Base-by-base conservation (phyloP, 2,329 filamentous ascomycete genomes). In the Fusarium sp. region DNA sequence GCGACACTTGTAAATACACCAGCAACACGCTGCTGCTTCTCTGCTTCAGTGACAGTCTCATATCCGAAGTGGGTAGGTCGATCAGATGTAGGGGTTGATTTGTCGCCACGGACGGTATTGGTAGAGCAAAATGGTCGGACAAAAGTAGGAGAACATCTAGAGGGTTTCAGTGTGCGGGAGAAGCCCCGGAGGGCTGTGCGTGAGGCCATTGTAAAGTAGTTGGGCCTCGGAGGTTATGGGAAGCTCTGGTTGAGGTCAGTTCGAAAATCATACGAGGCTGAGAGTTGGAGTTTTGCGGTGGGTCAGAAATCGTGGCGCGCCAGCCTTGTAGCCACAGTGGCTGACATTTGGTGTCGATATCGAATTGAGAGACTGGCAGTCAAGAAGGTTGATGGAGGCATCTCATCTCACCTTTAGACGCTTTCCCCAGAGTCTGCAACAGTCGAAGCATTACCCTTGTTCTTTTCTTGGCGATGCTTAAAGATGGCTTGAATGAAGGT, bases 1-100 rank as follows among this genome's bases (percentile, higher is more conserved):
- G 96, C 96, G 45, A 99, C 96, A 75, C 93, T 98, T 83, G 94
- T 96, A 86, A 99, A 99, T 66, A 99, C 96, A 47, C 90, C 91
- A 68, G 93, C 93, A 45, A 98, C 95, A 87, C 85, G 82, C 75
- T 87, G 79, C 50, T 84, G 85, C 84, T 98, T 98, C 82, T 96
- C 87, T 15, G 90, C 87, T 81, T 97, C 94, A 22, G 93, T 90
- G 45, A 98, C 88, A 47, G 94, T 96, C 84, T 95, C 89, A 82
- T 94, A 98, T 58, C 95, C 95, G 82, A 98, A 98, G 84, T 98
- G 95, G 56, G 95, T 98, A 71, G 92, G 92, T 67, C 88, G 87
- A 52, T 89, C 86, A 28, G 81, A 73, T 9, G 80, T 79, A 42
- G 81, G 70, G 44, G 76, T 78, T 55, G 68, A 72, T 68, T 81